phyloP scores from a whole-genome alignment of 108 stramenopile species.

The Pseudonitzschia multiseries region DNA sequence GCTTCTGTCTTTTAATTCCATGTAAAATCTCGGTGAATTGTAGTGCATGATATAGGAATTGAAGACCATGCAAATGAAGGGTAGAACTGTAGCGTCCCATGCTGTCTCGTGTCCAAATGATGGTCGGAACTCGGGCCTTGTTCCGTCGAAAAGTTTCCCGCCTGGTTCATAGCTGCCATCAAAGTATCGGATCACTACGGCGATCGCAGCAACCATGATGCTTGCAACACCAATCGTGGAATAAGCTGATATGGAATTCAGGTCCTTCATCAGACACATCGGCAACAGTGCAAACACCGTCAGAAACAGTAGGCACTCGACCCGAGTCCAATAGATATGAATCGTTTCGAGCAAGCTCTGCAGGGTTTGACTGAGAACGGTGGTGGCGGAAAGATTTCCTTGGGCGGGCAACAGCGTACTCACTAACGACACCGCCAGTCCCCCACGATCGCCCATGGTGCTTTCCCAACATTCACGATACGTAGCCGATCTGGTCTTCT shows the following conservation, averaged over 20 bases:
- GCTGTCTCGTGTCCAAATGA: conserved; percentile 52
- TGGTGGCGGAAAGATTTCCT: conserved; percentile 41
- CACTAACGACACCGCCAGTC: conserved; percentile 11
- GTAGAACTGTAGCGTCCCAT: conserved; percentile 31
- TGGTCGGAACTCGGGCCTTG: conserved; percentile 41
- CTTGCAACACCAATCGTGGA: conserved; percentile 61
- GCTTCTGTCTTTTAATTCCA: conserved; percentile 74
- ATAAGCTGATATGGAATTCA: conserved; percentile 67
- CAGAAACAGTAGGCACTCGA: conserved; percentile 17
- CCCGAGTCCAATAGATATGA: conserved; percentile 40
- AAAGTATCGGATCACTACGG: conserved; percentile 57
- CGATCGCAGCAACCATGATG: conserved; percentile 44
- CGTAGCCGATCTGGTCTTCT: conserved; percentile 48
- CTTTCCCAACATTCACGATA: conserved; percentile 83
- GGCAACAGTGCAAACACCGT: conserved; percentile 72
- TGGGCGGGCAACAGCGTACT: conserved; percentile 2
- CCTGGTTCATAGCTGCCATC: conserved; percentile 66
- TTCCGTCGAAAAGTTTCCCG: conserved; percentile 38
- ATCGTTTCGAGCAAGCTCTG: conserved; percentile 79
- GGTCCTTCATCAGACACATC: conserved; percentile 75
- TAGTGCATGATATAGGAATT: conserved; percentile 58
- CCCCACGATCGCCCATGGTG: conserved; percentile 31
- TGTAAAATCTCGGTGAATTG: conserved; percentile 86
- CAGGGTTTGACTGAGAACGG: conserved; percentile 40
- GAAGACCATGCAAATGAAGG: conserved; percentile 58